Base-by-base conservation (phyloP, 768 basidiomycete species). In the Crucibulum laeve region DNA sequence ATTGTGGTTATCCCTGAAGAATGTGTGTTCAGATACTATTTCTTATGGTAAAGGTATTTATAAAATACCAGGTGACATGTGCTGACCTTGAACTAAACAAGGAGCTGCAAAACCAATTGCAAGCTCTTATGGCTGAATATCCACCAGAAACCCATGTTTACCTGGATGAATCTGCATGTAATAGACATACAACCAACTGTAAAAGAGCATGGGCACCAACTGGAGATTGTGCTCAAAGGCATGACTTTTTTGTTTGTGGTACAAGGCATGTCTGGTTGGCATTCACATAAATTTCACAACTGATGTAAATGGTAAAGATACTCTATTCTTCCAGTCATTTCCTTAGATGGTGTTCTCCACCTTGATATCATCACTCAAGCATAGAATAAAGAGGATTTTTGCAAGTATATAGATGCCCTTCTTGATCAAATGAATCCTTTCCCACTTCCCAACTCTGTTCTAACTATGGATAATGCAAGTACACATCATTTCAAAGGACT, bases 401-500 rank as follows among this genome's bases (percentile, higher is more conserved):
- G 15, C 11, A 21, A 49, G 8, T 61, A 51, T 37, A 45, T 60
- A 32, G 44, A 50, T 30, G 44, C 26, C 14, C 53, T 63, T 8
- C 46, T 64, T 2, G 47, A 54, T 30, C 17, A 42, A n/a, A 65
- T 68, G 63, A 60, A 64, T 30, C 61, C 59, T 7, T 69, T 47
- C 30, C 64, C 60, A 17, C 42, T 11, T 4, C 30, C 33, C 8
- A 56, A 57, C 25, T 64, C 58, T 10, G 64, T 70, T 8, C 48
- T 70, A 32, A 52, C 68, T 7, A 54, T 60, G 42, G 64, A 69
- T 39, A 69, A 68, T 49, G 61, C 56, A 22, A 49, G 45, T 15
- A 57, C 56, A 0, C 65, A 67, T 44, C 56, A 65, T 22, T 51
- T 48, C 21, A 49, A 60, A 28, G 49, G 40, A 7, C 41, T 58